Conservation (phyloP, 1,284 basidiomycete genomes). For the Apiotrichum veenhuisii region DNA sequence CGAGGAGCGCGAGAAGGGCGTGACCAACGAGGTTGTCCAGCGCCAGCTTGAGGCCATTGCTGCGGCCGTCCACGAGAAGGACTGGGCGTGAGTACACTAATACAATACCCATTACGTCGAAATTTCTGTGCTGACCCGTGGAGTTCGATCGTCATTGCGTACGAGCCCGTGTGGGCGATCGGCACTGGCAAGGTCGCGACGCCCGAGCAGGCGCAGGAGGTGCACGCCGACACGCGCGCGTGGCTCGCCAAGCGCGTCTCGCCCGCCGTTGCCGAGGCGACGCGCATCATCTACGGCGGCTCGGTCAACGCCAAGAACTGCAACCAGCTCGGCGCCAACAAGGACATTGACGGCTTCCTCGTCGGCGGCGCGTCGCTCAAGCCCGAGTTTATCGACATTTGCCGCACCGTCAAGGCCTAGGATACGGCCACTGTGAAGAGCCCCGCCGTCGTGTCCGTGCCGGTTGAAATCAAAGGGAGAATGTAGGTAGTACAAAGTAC, state of each 20-base stretch:
- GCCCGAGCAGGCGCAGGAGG: slow-evolving; percentile 74
- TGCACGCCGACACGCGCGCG: slow-evolving; percentile 76
- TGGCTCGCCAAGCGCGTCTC: slow-evolving; percentile 71
- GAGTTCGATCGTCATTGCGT: slow-evolving; percentile 89
- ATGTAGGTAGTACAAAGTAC: neutral
- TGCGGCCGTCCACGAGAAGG: slow-evolving; percentile 57
- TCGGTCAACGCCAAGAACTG: slow-evolving; percentile 85
- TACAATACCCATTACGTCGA: too few relatives aligned
- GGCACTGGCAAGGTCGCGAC: slow-evolving; percentile 96
- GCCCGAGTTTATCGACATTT: slow-evolving; percentile 91
- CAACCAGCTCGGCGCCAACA: slow-evolving; percentile 70
- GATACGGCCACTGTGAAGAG: neutral
- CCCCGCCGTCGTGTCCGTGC: neutral
- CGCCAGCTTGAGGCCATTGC: slow-evolving; percentile 78
- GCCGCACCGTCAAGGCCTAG: slow-evolving; percentile 59
- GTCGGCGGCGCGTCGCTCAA: slow-evolving; percentile 97
- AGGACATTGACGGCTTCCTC: slow-evolving; percentile 97
- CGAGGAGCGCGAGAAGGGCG: slow-evolving; percentile 73
- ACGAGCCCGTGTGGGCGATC: slow-evolving; percentile 98
- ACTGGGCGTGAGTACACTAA: slow-evolving; percentile 69
- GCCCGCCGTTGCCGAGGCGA: slow-evolving; percentile 64
- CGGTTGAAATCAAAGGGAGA: neutral
- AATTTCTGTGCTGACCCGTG: slow-evolving; percentile 1
- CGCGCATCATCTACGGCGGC: slow-evolving; percentile 93
- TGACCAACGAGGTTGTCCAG: slow-evolving; percentile 77